Conservation (phyloP, 148 eudicot species). For the Amaranthus cruentus region DNA sequence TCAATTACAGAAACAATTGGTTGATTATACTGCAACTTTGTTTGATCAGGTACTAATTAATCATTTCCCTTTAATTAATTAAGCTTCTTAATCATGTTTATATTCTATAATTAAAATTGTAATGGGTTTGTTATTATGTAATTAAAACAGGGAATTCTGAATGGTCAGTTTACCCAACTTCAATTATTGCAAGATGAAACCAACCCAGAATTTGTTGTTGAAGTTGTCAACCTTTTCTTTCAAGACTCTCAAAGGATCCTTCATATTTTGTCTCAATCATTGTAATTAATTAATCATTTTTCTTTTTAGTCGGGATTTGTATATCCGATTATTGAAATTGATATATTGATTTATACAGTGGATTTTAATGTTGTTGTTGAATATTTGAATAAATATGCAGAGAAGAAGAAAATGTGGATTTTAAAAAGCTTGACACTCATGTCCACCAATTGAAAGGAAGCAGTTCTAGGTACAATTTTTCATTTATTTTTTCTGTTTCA, state of each 20-base stretch:
- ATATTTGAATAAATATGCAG: conserved; percentile 25
- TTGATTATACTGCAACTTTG: conserved; percentile 47
- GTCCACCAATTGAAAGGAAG: conserved; percentile 89
- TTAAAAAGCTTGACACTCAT: conserved; percentile 59
- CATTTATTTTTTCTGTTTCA: background rate
- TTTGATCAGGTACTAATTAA: conserved; percentile 38
- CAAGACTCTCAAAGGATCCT: conserved; percentile 67
- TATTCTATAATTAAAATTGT: no score
- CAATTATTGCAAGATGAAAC: conserved; percentile 71
- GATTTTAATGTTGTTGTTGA: background rate
- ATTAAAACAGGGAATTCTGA: conserved; percentile 47
- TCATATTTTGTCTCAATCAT: conserved; percentile 39
- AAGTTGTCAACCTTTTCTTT: conserved; percentile 72
- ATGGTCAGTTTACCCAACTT: conserved; percentile 65
- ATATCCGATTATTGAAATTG: no score
- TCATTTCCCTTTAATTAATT: no score
- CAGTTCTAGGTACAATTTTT: conserved; percentile 62
- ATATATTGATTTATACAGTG: no score
- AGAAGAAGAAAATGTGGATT: conserved; percentile 60
- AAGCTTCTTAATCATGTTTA: background rate
- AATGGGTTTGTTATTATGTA: background rate
- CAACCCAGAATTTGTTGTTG: conserved; percentile 74
- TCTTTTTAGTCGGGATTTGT: background rate
- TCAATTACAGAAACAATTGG: conserved; percentile 41
- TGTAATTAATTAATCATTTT: conserved; percentile 35